These are phyloP conservation scores for Domatiomyces globalis DNA, from an alignment of 2,329 filamentous ascomycete species.

Conservation along the genomic window DNA sequence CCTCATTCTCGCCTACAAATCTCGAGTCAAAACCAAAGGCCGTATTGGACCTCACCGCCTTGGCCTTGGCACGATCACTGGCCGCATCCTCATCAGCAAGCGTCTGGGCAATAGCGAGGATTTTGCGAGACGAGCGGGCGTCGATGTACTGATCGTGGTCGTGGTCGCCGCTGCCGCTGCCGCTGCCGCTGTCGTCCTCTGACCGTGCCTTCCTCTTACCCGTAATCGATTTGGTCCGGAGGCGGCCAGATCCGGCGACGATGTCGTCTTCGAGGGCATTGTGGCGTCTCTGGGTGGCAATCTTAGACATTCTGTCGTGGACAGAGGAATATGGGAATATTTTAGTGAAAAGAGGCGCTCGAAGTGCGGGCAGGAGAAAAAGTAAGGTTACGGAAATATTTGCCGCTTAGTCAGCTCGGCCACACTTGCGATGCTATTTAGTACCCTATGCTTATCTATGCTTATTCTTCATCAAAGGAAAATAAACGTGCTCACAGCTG, in stretches of 20 bases:
- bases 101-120: slow-evolving; percentile 78
- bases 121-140: slow-evolving; percentile 74
- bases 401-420: neutral
- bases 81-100: slow-evolving; percentile 66
- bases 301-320: slow-evolving; percentile 10
- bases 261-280: slow-evolving; percentile 87
- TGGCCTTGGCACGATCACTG: slow-evolving; percentile 26
- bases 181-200: slow-evolving; percentile 35
- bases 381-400: neutral
- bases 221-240: slow-evolving; percentile 64
- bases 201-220: slow-evolving; percentile 46
- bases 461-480: too few relatives aligned
- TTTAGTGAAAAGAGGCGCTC: neutral
- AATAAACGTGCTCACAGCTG: too few relatives aligned
- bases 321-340: neutral
- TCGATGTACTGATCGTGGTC: slow-evolving; percentile 60
- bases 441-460: too few relatives aligned
- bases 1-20: slow-evolving; percentile 43
- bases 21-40: slow-evolving; percentile 71
- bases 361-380: neutral
- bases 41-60: slow-evolving; percentile 35
- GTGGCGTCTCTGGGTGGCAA: slow-evolving; percentile 46
- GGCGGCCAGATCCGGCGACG: slow-evolving; percentile 46
- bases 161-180: slow-evolving; percentile 27
- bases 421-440: neutral